Evolutionary conservation across 1,139 yeast genomes (phyloP).

Genomic region (Blastobotrys capitulatus): DNA sequence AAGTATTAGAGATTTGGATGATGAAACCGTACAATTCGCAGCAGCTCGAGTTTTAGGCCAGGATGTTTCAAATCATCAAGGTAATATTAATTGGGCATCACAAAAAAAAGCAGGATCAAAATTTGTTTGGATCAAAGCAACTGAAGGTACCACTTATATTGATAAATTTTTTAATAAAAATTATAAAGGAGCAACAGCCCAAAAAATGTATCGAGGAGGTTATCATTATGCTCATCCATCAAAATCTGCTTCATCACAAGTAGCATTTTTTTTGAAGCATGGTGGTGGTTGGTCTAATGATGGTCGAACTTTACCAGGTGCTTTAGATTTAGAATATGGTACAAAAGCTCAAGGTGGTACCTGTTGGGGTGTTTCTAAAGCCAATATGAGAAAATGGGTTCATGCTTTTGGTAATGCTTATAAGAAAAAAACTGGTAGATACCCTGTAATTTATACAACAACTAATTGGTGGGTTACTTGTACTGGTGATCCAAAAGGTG

Average conservation of each 20-base stretch:
- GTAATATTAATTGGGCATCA: conserved; percentile 9
- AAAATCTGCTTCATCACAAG: conserved; percentile 5
- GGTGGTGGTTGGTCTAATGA: conserved; percentile 13
- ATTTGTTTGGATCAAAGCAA: conserved; percentile 11
- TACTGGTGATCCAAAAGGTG: conserved; percentile 8
- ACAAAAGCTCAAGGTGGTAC: conserved; percentile 3
- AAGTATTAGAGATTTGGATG: background rate
- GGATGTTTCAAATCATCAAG: conserved; percentile 12
- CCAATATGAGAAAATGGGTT: conserved; percentile 6
- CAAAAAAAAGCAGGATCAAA: conserved; percentile 12
- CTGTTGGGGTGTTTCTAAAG: conserved; percentile 8
- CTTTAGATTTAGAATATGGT: conserved; percentile 11
- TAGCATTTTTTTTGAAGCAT: conserved; percentile 6
- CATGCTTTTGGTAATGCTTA: conserved; percentile 11
- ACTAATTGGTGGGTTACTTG: conserved; percentile 11
- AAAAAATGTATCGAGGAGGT: conserved; percentile 11
- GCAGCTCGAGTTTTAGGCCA: conserved; percentile 9
- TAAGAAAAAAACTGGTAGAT: conserved; percentile 8
- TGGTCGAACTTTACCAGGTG: conserved; percentile 14
- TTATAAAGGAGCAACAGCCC: conserved; percentile 8
- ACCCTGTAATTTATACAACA: conserved; percentile 12
- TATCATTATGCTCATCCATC: conserved; percentile 12
- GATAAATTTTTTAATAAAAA: conserved; percentile 7
- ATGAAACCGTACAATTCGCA: background rate
- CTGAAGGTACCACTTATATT: conserved; percentile 9